phyloP scores from a whole-genome alignment of 345 rosid genomes.

The Gossypium rotundifolium region DNA sequence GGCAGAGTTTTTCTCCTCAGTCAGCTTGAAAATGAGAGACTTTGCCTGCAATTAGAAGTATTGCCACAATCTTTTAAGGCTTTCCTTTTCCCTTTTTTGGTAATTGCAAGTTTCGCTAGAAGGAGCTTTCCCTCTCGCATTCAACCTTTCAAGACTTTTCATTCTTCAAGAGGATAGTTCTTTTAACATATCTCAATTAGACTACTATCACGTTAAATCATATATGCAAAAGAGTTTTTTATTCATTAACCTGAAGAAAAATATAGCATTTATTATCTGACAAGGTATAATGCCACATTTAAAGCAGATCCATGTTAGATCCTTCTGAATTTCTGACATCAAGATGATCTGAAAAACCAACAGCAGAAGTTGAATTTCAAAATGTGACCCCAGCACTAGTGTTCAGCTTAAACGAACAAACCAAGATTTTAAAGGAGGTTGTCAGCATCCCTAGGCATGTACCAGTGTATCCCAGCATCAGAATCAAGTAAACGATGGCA shows the following conservation, averaged over 20 bases:
- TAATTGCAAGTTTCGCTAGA: neutral
- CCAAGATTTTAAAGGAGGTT: neutral
- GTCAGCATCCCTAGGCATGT: neutral
- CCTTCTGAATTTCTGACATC: neutral
- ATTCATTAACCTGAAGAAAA: neutral
- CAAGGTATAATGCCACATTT: neutral
- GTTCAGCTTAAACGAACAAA: neutral
- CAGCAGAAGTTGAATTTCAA: neutral
- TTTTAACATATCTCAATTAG: neutral
- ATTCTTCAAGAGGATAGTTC: neutral
- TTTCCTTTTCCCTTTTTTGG: neutral
- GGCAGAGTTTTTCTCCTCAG: constrained; percentile 51
- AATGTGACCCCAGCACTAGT: neutral
- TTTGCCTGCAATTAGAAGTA: constrained; percentile 39
- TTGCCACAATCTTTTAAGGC: neutral
- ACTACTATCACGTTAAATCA: neutral
- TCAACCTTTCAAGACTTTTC: neutral
- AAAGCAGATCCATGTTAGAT: neutral
- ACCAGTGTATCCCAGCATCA: neutral
- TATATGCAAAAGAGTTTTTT: neutral
- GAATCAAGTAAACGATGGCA: neutral
- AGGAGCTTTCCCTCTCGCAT: neutral
- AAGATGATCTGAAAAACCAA: neutral
- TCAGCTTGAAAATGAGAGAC: constrained; percentile 49
- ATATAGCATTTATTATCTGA: neutral